phyloP scores from a whole-genome alignment of 495 filamentous ascomycete species.

The Daldinia grandis region DNA sequence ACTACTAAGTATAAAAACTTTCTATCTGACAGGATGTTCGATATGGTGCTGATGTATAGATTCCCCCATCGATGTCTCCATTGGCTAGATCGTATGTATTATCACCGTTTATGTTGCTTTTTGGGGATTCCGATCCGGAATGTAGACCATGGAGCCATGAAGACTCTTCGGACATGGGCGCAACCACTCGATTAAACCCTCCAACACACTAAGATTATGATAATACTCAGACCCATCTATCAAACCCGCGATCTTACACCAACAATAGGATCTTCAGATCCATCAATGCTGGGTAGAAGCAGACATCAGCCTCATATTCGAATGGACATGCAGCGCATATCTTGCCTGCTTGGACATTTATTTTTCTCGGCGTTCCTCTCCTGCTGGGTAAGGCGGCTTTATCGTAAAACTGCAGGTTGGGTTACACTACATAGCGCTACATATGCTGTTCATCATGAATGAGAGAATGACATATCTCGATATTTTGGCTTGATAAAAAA shows the following conservation, averaged over 20 bases:
- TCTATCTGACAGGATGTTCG: background rate
- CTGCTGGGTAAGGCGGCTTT: conserved; percentile 44
- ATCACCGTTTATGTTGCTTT: conserved; percentile 15
- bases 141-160: background rate
- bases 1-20: background rate
- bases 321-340: conserved; percentile 29
- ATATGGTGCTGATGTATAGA: background rate
- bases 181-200: conserved; percentile 5
- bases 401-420: conserved; percentile 35
- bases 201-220: background rate
- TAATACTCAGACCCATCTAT: background rate
- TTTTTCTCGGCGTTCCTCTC: conserved; percentile 29
- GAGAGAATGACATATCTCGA: conserved; percentile 35
- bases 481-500: conserved; percentile 16
- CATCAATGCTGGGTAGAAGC: conserved; percentile 29
- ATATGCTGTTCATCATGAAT: background rate
- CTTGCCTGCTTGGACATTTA: conserved; percentile 16
- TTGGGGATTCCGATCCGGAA: conserved; percentile 6
- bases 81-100: conserved; percentile 13
- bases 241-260: conserved; percentile 12
- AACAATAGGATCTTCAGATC: conserved; percentile 23
- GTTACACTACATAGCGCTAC: conserved; percentile 33
- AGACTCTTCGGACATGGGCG: conserved; percentile 8
- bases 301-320: conserved; percentile 42
- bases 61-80: background rate